Evolutionary conservation across 768 basidiomycete genomes (phyloP).

Genomic region (Filobasidium floriforme): DNA sequence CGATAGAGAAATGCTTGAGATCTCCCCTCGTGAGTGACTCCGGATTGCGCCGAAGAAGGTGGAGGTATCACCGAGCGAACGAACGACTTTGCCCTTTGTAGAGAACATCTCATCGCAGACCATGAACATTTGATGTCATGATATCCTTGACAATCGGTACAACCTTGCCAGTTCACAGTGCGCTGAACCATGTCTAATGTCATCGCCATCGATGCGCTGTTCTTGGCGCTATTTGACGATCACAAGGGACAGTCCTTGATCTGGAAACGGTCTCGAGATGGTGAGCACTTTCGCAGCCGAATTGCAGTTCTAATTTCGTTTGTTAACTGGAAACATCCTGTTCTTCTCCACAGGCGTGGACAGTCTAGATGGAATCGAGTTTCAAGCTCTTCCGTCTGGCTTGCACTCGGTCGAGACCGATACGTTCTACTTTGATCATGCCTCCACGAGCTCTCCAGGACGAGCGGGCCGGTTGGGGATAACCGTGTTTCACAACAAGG

Average conservation of each 20-base stretch:
- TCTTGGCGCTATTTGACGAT: slow-evolving; percentile 43
- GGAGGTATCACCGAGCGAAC: background rate
- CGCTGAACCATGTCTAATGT: background rate
- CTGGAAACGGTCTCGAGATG: slow-evolving; percentile 24
- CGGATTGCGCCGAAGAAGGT: background rate
- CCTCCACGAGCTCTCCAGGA: slow-evolving; percentile 12
- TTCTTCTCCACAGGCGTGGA: background rate
- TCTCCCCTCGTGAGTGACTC: too few relatives aligned
- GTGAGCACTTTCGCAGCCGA: background rate
- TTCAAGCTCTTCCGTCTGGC: slow-evolving; percentile 37
- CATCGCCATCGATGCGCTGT: slow-evolving; percentile 31
- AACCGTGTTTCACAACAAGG: slow-evolving; percentile 30
- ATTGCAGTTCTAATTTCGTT: background rate
- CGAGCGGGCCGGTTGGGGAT: slow-evolving; percentile 12
- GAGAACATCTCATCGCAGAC: background rate
- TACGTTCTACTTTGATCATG: slow-evolving; percentile 31
- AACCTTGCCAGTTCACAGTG: background rate
- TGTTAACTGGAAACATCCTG: background rate
- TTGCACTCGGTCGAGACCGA: slow-evolving; percentile 35
- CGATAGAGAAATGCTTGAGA: too few relatives aligned
- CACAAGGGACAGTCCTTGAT: slow-evolving; percentile 40
- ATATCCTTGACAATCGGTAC: too few relatives aligned
- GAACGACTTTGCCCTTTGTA: background rate
- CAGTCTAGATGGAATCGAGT: slow-evolving; percentile 29
- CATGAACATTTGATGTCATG: background rate